Evolutionary conservation across 768 basidiomycete genomes (phyloP).

Genomic region (Mrakia gelida): DNA sequence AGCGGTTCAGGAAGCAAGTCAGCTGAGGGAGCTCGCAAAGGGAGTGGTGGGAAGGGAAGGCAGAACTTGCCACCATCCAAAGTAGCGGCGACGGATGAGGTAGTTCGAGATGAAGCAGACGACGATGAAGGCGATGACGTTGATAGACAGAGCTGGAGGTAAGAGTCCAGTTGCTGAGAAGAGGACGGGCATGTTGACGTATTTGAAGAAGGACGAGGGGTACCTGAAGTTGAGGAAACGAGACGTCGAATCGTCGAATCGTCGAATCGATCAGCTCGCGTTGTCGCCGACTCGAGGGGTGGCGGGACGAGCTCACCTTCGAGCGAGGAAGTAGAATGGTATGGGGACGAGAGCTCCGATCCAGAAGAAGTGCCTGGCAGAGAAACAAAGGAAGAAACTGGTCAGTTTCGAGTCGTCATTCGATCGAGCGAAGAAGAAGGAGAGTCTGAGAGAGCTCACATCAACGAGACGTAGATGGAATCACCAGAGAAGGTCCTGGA

Average conservation of each 20-base stretch:
- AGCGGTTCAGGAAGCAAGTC: not conserved
- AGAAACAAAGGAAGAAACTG: not conserved
- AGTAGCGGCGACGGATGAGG: not conserved
- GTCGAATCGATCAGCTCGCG: no score
- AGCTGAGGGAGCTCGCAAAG: not conserved
- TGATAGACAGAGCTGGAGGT: not conserved
- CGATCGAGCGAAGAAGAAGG: not conserved
- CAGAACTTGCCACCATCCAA: not conserved
- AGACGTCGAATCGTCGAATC: no score
- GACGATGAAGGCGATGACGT: not conserved
- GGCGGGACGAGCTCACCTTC: not conserved
- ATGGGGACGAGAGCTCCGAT: not conserved
- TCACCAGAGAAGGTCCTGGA: not conserved
- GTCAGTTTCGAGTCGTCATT: no score
- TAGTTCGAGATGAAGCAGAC: not conserved
- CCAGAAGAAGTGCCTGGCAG: not conserved
- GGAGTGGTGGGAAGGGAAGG: not conserved
- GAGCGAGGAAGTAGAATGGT: not conserved
- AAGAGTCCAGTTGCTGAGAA: not conserved
- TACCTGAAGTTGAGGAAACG: not conserved
- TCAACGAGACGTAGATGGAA: not conserved
- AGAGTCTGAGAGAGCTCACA: not conserved
- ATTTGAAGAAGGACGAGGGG: not conserved
- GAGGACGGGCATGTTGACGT: not conserved
- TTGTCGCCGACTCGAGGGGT: no score